Conservation (phyloP, 2,329 filamentous ascomycete species). For the Lithohypha guttulata region DNA sequence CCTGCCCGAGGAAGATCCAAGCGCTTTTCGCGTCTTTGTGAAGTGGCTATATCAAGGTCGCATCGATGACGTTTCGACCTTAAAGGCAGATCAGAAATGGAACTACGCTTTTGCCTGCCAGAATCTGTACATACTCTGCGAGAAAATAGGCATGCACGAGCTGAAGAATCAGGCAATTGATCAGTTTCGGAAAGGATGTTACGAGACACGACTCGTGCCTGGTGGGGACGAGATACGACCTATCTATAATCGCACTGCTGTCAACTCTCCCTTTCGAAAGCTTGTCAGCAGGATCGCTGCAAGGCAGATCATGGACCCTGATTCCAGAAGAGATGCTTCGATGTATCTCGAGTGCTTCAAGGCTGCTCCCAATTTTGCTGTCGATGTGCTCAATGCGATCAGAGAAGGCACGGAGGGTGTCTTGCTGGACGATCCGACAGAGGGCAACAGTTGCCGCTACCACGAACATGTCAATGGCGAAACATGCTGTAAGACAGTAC, state of each 20-base stretch:
- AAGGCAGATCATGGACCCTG: conserved; percentile 47
- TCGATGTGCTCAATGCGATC: conserved; percentile 45
- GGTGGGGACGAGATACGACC: conserved; percentile 45
- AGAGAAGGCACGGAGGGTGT: conserved; percentile 39
- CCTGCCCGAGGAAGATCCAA: conserved; percentile 39
- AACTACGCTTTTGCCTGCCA: conserved; percentile 44
- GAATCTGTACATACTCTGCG: conserved; percentile 43
- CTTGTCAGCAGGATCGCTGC: conserved; percentile 46
- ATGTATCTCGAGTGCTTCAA: conserved; percentile 42
- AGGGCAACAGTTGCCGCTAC: conserved; percentile 36
- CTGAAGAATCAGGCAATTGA: conserved; percentile 46
- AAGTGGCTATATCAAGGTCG: conserved; percentile 48
- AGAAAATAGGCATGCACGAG: conserved; percentile 40
- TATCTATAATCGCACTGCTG: conserved; percentile 39
- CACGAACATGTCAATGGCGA: conserved; percentile 40
- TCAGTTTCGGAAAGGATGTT: conserved; percentile 41
- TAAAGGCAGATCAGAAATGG: conserved; percentile 40
- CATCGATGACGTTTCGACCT: conserved; percentile 39
- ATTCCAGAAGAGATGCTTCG: conserved; percentile 38
- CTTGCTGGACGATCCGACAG: conserved; percentile 43
- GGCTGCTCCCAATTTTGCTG: conserved; percentile 40
- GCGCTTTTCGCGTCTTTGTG: conserved; percentile 43
- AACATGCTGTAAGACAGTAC: conserved; percentile 22
- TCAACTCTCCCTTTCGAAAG: conserved; percentile 37
- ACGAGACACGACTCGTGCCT: conserved; percentile 41